Percentiles rank a stretch among this genome's conserved stretches.
Evolutionary conservation across 495 filamentous ascomycete species (phyloP).

Genomic region (Hypoxylon crocopeplum): DNA sequence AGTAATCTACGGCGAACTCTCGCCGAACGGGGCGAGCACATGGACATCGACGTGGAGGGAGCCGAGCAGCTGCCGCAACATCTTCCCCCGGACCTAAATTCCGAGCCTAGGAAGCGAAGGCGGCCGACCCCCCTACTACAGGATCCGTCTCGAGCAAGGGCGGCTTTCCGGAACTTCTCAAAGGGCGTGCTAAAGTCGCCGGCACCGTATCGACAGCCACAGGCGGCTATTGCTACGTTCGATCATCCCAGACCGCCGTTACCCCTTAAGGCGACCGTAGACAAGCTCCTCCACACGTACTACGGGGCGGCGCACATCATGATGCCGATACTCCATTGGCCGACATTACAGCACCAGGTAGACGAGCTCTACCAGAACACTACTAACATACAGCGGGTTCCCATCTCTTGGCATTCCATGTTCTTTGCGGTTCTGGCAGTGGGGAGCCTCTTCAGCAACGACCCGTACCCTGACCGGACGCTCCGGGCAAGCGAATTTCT

Average conservation of each 20-base stretch:
- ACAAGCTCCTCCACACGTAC: constrained; percentile 79
- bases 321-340: constrained; percentile 90
- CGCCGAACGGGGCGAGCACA: constrained; percentile 55
- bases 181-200: constrained; percentile 85
- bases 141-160: constrained; percentile 73
- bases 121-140: constrained; percentile 62
- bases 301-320: constrained; percentile 76
- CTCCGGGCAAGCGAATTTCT: constrained; percentile 74
- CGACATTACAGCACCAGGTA: constrained; percentile 76
- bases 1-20: constrained; percentile 69
- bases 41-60: constrained; percentile 68
- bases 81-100: constrained; percentile 70
- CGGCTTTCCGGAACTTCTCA: constrained; percentile 75
- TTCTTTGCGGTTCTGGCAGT: constrained; percentile 87
- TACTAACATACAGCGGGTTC: constrained; percentile 67
- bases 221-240: constrained; percentile 54
- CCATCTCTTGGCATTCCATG: constrained; percentile 78
- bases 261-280: constrained; percentile 73
- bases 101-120: constrained; percentile 66
- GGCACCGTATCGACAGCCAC: constrained; percentile 68
- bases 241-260: constrained; percentile 66
- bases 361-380: constrained; percentile 73
- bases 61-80: constrained; percentile 65
- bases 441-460: constrained; percentile 77
- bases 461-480: constrained; percentile 58